These are phyloP conservation scores for Hysterangium stoloniferum DNA, from an alignment of 768 basidiomycete genomes.

Conservation along the genomic window DNA sequence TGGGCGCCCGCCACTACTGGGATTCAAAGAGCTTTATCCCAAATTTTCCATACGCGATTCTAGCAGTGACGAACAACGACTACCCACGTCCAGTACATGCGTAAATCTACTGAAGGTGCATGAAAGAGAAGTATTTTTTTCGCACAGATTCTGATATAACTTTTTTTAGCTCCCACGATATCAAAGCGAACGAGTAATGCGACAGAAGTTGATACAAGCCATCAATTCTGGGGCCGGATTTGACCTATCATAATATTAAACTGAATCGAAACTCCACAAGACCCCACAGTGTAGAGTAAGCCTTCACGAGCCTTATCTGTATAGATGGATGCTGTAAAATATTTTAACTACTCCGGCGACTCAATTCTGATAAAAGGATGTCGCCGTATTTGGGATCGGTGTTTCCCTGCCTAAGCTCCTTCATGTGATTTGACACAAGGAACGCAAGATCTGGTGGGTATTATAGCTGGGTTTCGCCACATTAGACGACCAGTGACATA, in stretches of 20 bases:
- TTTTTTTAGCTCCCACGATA: constrained; percentile 59
- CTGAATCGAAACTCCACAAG: background rate
- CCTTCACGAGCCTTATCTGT: no score
- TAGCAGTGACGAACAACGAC: constrained; percentile 58
- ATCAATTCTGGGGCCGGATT: constrained; percentile 88
- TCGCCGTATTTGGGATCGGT: constrained; percentile 5
- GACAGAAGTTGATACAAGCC: constrained; percentile 75
- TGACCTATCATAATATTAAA: constrained; percentile 61
- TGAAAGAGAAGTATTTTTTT: background rate
- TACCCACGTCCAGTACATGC: constrained; percentile 80
- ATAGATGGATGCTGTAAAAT: background rate
- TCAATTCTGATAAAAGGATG: constrained; percentile 9
- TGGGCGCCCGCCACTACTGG: constrained; percentile 82
- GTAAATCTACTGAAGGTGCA: constrained; percentile 85
- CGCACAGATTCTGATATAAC: background rate
- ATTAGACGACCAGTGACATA: constrained; percentile 23
- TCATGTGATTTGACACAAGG: constrained; percentile 73
- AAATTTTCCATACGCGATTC: constrained; percentile 84
- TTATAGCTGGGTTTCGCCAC: background rate
- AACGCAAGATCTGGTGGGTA: constrained; percentile 67
- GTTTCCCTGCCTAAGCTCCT: constrained; percentile 48
- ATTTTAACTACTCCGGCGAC: background rate
- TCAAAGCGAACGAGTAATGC: constrained; percentile 51
- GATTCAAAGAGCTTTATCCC: constrained; percentile 82
- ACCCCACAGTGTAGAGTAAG: no score